Conservation (phyloP, 371 early-diverging fungal genomes). For the Mortierella sp. region DNA sequence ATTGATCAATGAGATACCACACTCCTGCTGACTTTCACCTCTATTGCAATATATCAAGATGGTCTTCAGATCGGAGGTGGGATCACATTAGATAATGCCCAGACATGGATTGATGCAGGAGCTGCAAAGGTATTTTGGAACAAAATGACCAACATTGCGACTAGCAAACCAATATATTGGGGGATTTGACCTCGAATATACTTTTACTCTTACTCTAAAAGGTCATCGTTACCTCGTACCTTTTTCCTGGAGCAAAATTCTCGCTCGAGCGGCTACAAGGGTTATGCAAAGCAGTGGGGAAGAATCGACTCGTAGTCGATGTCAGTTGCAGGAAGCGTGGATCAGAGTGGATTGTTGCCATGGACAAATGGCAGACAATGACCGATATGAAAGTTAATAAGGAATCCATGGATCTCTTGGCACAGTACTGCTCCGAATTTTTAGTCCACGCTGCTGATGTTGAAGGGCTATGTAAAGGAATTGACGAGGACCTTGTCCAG, state of each 20-base stretch:
- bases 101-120: constrained; percentile 87
- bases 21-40: neutral
- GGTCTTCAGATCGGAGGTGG: constrained; percentile 97
- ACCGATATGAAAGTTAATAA: constrained; percentile 89
- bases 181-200: too few species aligned
- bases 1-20: neutral
- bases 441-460: constrained; percentile 98
- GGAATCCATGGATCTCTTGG: constrained; percentile 71
- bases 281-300: constrained; percentile 77
- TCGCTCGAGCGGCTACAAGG: constrained; percentile 71
- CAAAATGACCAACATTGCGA: neutral
- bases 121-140: constrained; percentile 77
- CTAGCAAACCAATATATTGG: neutral
- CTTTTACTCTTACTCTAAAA: constrained; percentile 29
- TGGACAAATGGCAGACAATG: constrained; percentile 97
- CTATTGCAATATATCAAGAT: constrained; percentile 25
- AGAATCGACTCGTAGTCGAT: constrained; percentile 91
- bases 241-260: constrained; percentile 88
- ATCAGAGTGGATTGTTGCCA: constrained; percentile 93
- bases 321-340: constrained; percentile 85
- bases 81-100: constrained; percentile 88
- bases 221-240: constrained; percentile 96
- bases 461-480: constrained; percentile 95
- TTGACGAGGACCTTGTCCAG: constrained; percentile 89
- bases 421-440: constrained; percentile 93